Percentiles rank a stretch among this genome's conserved stretches.
Evolutionary conservation across 2,329 filamentous ascomycete genomes (phyloP).

Genomic region (Coniella vitis): DNA sequence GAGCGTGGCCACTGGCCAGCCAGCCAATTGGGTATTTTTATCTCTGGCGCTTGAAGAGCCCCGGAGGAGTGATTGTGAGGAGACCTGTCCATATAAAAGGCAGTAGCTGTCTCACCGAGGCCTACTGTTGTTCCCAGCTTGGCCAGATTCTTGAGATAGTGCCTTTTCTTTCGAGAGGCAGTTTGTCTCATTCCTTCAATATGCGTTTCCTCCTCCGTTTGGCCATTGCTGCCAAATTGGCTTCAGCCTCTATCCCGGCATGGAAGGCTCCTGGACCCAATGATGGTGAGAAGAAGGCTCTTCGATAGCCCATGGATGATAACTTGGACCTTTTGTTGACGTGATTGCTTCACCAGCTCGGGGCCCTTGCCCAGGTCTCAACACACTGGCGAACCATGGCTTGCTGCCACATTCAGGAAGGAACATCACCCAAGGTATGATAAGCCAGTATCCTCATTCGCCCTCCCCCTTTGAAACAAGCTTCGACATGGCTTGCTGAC

Average conservation of each 20-base stretch:
- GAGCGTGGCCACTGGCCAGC: too few relatives aligned
- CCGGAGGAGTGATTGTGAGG: too few relatives aligned
- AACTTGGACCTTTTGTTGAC: background rate
- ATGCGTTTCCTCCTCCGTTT: background rate
- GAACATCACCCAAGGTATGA: constrained; percentile 9
- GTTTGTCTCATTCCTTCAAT: background rate
- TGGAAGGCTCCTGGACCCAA: constrained; percentile 6
- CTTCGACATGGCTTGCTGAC: background rate
- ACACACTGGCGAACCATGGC: constrained; percentile 11
- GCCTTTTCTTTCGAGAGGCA: background rate
- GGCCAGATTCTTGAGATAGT: too few relatives aligned
- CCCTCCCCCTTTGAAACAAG: background rate
- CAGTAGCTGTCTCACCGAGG: too few relatives aligned
- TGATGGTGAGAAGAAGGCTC: background rate
- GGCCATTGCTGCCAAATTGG: background rate
- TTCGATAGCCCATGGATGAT: background rate
- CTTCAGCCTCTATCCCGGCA: constrained; percentile 1
- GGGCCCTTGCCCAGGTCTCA: constrained; percentile 9
- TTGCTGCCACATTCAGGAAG: constrained; percentile 6
- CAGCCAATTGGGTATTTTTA: too few relatives aligned
- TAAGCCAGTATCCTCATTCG: background rate
- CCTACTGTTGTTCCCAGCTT: too few relatives aligned
- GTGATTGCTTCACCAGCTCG: background rate
- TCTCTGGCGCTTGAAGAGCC: too few relatives aligned
- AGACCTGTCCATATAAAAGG: too few relatives aligned